Base-by-base conservation (phyloP, 106 monocot genomes). In the Allium fistulosum region DNA sequence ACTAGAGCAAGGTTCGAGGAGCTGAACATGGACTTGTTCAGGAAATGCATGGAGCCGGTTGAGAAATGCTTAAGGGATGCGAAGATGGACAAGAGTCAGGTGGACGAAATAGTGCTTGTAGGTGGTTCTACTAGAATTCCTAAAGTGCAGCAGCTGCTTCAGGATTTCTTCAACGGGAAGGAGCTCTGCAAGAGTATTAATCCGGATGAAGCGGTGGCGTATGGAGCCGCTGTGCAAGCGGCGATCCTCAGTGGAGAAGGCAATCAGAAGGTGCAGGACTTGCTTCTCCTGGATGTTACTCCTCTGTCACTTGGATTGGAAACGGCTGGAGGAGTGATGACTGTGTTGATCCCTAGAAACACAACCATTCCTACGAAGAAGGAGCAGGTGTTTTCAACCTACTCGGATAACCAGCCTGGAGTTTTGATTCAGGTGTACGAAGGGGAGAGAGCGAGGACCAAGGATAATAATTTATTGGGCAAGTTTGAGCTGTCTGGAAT, bases 121-220 rank as follows among this genome's bases (percentile, higher is more conserved):
- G 82, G 83, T 8, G 79, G 79, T 2, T 79, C 83, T 8, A 83
- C 83, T 13, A 53, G 79, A 9, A 84, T 84, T 9, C 79, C 83
- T 18, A 79, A 64, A 46, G 76, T 84, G 15, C 79, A 79, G 69
- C 75, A 84, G 18, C 64, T 84, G 4, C 68, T 79, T 57, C 83
- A 83, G 76, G 86, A 90, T 26, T 83, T 90, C 78, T 90, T 90
- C 76, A 83, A 83, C 8, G 86, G 86, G n/a, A 90, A 90, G 86
- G 90, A 86, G 74, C 81, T 86, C 26, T 90, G 83, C 83, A 86
- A 81, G 81, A 90, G 66, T 78, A 81, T 90, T 71, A 86, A 87
- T 71, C 83, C 86, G 1, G 84, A 87, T 45, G 86, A 87, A 72
- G 83, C 83, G 8, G 83, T 87, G 37, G 90, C 86, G 0, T 83